Evolutionary conservation across 2,329 filamentous ascomycete genomes (phyloP), one percentile per base, ranked within the genome.

Genomic region (Talaromyces sp.): DNA sequence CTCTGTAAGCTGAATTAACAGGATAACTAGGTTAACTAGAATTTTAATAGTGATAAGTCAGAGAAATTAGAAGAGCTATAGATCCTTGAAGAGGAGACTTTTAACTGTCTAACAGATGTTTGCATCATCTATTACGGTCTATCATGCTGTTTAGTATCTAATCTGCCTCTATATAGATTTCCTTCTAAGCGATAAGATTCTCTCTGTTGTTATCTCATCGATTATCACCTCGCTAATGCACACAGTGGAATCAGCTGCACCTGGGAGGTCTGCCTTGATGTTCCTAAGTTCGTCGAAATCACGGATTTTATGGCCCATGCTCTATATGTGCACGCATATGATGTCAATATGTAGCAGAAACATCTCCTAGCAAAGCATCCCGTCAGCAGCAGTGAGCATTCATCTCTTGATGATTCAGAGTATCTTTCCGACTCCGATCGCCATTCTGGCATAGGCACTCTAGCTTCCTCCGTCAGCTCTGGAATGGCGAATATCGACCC

Each of bases 71-170:
- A 69, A 61, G 60, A 68, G 60, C 52, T 61, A 23, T 64, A 14
- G 14, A 28, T 56, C 60, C 42, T 57, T 65, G 36, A 62, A 58
- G 59, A 66, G 27, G 62, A 68, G 51, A 56, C 40, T 53, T 31
- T 63, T 16, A 27, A 65, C 53, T 70, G 64, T 55, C 63, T 61
- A 63, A 70, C 61, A 9, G 61, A 71, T 67, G 30, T 68, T 59
- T 70, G 62, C 58, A 71, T 71, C 60, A 67, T 71, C 52, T 71
- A 65, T 64, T 70, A 27, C 60, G 64, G 68, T 66, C 18, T 64
- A 65, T 71, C 67, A n/a, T 59, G 58, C 42, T 61, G 33, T 53
- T 70, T 63, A 55, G 30, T 61, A 50, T 70, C 66, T 34, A 70
- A 67, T 53, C 65, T 65, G 60, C 62, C 66, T 69, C 67, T 62